Percentiles rank a stretch among this genome's conserved stretches.
phyloP scores from a whole-genome alignment of 768 basidiomycete species.

The Pholiota microspora region DNA sequence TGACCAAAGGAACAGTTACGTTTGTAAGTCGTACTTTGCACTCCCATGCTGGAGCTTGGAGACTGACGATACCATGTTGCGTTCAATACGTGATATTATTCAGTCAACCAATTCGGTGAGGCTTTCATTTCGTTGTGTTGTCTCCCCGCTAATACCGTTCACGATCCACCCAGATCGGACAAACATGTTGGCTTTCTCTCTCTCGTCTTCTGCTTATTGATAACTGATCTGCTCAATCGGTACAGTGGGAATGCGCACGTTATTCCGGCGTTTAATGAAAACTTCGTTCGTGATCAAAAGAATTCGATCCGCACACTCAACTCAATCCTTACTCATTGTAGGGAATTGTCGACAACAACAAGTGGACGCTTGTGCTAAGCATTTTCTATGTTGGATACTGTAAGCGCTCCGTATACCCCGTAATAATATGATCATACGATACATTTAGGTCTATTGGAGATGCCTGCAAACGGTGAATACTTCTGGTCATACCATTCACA shows the following conservation, averaged over 20 bases:
- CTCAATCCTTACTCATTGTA: conserved; percentile 12
- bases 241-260: conserved; percentile 58
- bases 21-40: conserved; percentile 35
- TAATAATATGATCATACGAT: no score
- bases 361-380: conserved; percentile 55
- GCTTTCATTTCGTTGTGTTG: neutral
- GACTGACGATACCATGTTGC: conserved; percentile 12
- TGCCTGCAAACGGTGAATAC: conserved; percentile 52
- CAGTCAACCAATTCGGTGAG: conserved; percentile 49
- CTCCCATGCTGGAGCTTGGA: neutral
- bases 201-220: neutral
- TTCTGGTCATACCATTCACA: neutral
- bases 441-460: conserved; percentile 46
- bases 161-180: conserved; percentile 41
- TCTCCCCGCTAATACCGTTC: neutral
- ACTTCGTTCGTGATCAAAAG: conserved; percentile 36
- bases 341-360: conserved; percentile 51
- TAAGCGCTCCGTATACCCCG: no score
- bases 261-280: conserved; percentile 47
- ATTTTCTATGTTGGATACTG: conserved; percentile 64
- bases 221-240: neutral
- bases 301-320: neutral
- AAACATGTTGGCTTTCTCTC: conserved; percentile 40
- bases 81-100: neutral
- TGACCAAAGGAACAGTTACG: no score